These are phyloP conservation scores for Xylariaceae sp. DNA, from an alignment of 2,329 filamentous ascomycete genomes.

Conservation along the genomic window DNA sequence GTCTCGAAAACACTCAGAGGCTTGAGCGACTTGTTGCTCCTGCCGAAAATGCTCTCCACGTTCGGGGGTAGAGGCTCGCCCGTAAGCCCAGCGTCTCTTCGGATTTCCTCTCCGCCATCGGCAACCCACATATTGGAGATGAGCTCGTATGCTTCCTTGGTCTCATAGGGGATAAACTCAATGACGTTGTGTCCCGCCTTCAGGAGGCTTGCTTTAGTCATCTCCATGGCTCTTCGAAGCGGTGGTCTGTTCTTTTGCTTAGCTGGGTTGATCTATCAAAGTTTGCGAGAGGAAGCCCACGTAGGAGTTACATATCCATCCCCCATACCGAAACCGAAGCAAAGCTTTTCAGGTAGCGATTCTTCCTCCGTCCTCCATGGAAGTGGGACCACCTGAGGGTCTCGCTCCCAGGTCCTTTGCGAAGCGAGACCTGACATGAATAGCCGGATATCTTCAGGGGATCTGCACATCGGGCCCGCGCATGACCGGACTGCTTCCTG, in stretches of 20 bases:
- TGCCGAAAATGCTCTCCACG: conserved; percentile 15
- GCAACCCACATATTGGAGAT: conserved; percentile 15
- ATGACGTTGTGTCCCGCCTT: conserved; percentile 14
- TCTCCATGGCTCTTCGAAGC: conserved; percentile 14
- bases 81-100: conserved; percentile 16
- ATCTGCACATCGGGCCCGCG: conserved; percentile 5
- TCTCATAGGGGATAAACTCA: conserved; percentile 15
- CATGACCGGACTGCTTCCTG: conserved; percentile 32
- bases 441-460: conserved; percentile 7
- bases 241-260: conserved; percentile 7
- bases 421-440: conserved; percentile 4
- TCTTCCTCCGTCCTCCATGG: conserved; percentile 15
- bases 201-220: conserved; percentile 16
- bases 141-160: conserved; percentile 11
- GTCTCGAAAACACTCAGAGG: conserved; percentile 18
- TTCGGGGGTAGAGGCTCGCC: conserved; percentile 18
- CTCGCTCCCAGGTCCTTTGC: conserved; percentile 5
- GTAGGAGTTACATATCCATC: conserved; percentile 17
- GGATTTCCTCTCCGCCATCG: conserved; percentile 15
- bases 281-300: conserved; percentile 3
- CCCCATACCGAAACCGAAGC: conserved; percentile 17
- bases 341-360: conserved; percentile 13
- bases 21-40: conserved; percentile 8
- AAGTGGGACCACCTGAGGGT: conserved; percentile 8
- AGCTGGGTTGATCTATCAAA: not conserved